Evolutionary conservation across 116 monocot species (phyloP), one percentile per base, ranked within the genome.

Genomic region (Posidonia oceanica): DNA sequence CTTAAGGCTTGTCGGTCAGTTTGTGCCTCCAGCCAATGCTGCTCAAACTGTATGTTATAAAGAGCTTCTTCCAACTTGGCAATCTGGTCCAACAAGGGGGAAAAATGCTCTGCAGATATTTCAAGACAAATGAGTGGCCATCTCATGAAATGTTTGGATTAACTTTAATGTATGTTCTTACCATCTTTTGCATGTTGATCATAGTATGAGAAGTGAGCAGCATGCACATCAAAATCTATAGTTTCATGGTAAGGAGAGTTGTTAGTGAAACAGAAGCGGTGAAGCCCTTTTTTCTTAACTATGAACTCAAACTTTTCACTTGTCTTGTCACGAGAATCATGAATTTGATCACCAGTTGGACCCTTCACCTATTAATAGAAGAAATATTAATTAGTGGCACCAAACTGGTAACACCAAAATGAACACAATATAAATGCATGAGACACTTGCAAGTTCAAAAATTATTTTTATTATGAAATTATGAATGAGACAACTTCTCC

Each of bases 121-220:
- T 13, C 63, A 36, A 40, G n/a, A 22, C 61, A 63, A 29, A 63
- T 72, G n/a, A 48, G 36, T 51, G 6, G 17, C 29, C 22, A 62
- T 14, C 10, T 62, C 14, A 10, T 7, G 48, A 60, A 22, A 60
- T 8, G 60, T 22, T 60, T 21, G 60, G 20, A 22, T 22, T 22
- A 60, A 10, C 60, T n/a, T 60, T 10, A 22, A 22, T n/a, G 7
- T 21, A 56, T 59, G 36, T 7, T 7, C 79, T 83, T 79, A 97
- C 97, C 97, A 78, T 97, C 97, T 81, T 89, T 97, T 18, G 97
- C 97, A 81, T 97, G 97, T 64, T 97, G 78, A 4, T 97, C 97
- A 57, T 75, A 82, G 71, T 92, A 85, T 22, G 83, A 59, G 75
- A 92, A 92, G 70, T 97, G 97, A 52, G 79, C 83, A 57, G 89